phyloP scores from a whole-genome alignment of 2,329 filamentous ascomycete genomes.

The Monosporascus sp. region DNA sequence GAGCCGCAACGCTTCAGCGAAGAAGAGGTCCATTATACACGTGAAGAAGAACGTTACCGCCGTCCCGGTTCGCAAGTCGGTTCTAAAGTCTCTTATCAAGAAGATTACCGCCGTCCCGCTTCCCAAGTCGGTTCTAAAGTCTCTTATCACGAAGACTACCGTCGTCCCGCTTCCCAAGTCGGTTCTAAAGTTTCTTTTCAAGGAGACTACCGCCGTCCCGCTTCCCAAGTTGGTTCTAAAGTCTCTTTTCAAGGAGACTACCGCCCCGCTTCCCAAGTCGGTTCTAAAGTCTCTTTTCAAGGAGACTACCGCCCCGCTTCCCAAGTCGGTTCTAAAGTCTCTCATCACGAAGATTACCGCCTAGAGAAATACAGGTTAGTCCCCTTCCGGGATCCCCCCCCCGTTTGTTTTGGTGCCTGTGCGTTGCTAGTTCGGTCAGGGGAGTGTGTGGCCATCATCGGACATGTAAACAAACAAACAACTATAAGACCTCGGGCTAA shows the following conservation, averaged over 20 bases:
- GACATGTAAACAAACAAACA: background rate
- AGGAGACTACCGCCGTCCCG: conserved; percentile 7
- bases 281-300: conserved; percentile 18
- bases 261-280: conserved; percentile 9
- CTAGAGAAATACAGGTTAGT: conserved; percentile 49
- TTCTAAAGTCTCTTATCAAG: conserved; percentile 23
- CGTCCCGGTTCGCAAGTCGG: conserved; percentile 57
- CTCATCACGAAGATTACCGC: conserved; percentile 41
- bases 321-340: too few relatives aligned
- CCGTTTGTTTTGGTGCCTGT: background rate
- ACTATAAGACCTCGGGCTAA: conserved; percentile 2
- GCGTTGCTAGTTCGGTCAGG: too few relatives aligned
- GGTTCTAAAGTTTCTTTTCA: too few relatives aligned
- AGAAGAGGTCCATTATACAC: conserved; percentile 80
- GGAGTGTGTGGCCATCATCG: too few relatives aligned
- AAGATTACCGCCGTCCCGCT: conserved; percentile 35
- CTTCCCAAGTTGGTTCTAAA: too few relatives aligned
- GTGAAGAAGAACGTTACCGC: conserved; percentile 70
- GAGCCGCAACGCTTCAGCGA: conserved; percentile 59
- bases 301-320: conserved; percentile 33
- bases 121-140: too few relatives aligned
- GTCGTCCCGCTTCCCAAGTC: conserved; percentile 8
- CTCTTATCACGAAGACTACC: conserved; percentile 40
- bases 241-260: conserved; percentile 37
- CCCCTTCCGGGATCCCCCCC: background rate